Evolutionary conservation across 2,329 filamentous ascomycete species (phyloP).

Genomic region (Seiridium cupressi): DNA sequence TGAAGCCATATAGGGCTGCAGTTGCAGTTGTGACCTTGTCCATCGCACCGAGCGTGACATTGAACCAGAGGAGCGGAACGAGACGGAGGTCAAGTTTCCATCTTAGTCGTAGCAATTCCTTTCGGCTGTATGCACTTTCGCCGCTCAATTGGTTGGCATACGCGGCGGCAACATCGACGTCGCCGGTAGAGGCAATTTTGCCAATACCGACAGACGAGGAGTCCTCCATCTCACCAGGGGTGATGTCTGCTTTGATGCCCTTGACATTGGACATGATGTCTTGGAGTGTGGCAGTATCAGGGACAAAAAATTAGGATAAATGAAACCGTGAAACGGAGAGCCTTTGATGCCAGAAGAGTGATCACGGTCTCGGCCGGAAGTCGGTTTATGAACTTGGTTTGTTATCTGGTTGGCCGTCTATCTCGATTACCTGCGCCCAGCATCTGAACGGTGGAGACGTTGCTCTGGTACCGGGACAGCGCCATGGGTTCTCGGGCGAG

Average conservation of each 20-base stretch:
- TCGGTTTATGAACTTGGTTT: conserved; percentile 9
- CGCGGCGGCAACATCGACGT: conserved; percentile 24
- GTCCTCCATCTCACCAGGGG: conserved; percentile 1
- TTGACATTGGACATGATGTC: conserved; percentile 2
- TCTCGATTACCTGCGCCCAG: background rate
- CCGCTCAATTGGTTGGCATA: conserved; percentile 24
- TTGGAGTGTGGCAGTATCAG: background rate
- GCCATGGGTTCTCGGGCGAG: background rate
- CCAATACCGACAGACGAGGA: background rate
- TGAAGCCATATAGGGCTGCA: conserved; percentile 23
- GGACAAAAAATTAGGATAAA: background rate
- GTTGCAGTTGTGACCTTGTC: conserved; percentile 28
- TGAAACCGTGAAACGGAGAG: background rate
- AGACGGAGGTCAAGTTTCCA: conserved; percentile 40
- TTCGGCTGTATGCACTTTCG: conserved; percentile 23
- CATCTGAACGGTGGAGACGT: background rate
- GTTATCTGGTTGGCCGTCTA: background rate
- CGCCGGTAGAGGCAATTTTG: conserved; percentile 9
- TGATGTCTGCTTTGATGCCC: background rate
- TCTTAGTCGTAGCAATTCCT: conserved; percentile 23
- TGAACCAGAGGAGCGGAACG: conserved; percentile 36
- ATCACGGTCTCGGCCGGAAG: background rate
- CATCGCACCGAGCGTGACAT: conserved; percentile 19
- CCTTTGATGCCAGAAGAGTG: background rate
- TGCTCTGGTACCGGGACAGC: background rate